phyloP scores from a whole-genome alignment of 176 grass and related monocot species.

The Elaeis guineensis region DNA sequence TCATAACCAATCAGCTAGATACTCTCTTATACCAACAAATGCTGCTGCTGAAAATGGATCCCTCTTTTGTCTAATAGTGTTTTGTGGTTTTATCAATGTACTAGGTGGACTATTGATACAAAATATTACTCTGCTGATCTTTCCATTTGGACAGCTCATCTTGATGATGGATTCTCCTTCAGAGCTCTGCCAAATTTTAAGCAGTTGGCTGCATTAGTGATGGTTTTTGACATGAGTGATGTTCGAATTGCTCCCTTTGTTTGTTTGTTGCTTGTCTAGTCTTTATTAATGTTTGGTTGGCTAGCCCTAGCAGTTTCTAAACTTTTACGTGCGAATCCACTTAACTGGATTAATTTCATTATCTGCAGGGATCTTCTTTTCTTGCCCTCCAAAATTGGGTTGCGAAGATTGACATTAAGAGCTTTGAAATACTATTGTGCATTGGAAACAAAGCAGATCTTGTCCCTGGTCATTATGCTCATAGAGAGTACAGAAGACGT shows the following conservation, averaged over 20 bases:
- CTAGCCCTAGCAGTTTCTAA: too few species aligned
- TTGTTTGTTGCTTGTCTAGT: not conserved
- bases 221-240: conserved; percentile 95
- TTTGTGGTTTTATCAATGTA: conserved; percentile 18
- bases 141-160: conserved; percentile 71
- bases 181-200: conserved; percentile 37
- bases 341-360: conserved; percentile 3
- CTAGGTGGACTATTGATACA: conserved; percentile 83
- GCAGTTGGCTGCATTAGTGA: conserved; percentile 57
- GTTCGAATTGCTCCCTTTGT: conserved; percentile 13
- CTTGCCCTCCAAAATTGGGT: conserved; percentile 60
- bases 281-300: too few species aligned
- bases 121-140: conserved; percentile 92
- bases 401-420: conserved; percentile 57
- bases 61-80: conserved; percentile 1
- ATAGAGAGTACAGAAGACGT: conserved; percentile 59
- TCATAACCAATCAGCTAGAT: not conserved
- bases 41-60: not conserved
- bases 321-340: too few species aligned
- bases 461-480: conserved; percentile 60
- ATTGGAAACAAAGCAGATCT: conserved; percentile 97
- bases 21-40: not conserved
- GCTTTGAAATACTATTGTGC: conserved; percentile 83
- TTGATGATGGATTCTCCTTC: conserved; percentile 67
- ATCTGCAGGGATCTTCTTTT: conserved; percentile 72